Conservation (phyloP, 306 rosid species). For the Alnus rubra region DNA sequence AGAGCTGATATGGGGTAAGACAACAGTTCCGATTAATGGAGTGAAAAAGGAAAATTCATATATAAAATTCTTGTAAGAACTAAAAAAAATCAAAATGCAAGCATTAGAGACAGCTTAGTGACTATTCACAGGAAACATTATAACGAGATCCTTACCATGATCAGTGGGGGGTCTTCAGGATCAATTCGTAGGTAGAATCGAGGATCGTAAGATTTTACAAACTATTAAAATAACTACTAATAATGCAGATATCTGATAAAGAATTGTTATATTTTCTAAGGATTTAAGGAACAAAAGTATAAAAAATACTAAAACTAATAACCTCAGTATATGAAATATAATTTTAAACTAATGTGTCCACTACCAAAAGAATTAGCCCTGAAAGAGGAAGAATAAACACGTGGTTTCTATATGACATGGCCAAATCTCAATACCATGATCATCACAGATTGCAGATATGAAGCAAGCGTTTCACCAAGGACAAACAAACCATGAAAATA, state of each 20-base stretch:
- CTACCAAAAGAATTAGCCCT: not conserved
- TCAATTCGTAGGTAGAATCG: not conserved
- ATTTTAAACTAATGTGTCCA: too few relatives aligned
- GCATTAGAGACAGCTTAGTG: not conserved
- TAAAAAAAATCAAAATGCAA: slow-evolving; percentile 7
- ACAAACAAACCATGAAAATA: slow-evolving; percentile 5
- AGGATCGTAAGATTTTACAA: not conserved
- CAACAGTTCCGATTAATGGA: slow-evolving; percentile 24
- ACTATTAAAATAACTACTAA: not conserved
- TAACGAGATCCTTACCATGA: not conserved
- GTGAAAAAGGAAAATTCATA: slow-evolving; percentile 18
- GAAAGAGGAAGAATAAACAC: not conserved
- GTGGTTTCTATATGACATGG: not conserved
- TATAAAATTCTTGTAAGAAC: slow-evolving; percentile 2
- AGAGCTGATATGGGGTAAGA: slow-evolving; percentile 52
- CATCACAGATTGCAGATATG: not conserved
- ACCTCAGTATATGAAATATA: too few relatives aligned
- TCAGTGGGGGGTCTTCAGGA: not conserved
- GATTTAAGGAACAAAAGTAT: not conserved
- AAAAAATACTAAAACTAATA: too few relatives aligned
- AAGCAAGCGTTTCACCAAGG: not conserved
- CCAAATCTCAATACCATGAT: not conserved
- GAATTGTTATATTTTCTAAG: not conserved
- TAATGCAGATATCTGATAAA: not conserved
- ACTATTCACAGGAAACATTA: not conserved